Percentiles rank a stretch among this genome's conserved stretches.
phyloP scores from a whole-genome alignment of 768 basidiomycete species.

The Gloeopeniophorella convolvens region DNA sequence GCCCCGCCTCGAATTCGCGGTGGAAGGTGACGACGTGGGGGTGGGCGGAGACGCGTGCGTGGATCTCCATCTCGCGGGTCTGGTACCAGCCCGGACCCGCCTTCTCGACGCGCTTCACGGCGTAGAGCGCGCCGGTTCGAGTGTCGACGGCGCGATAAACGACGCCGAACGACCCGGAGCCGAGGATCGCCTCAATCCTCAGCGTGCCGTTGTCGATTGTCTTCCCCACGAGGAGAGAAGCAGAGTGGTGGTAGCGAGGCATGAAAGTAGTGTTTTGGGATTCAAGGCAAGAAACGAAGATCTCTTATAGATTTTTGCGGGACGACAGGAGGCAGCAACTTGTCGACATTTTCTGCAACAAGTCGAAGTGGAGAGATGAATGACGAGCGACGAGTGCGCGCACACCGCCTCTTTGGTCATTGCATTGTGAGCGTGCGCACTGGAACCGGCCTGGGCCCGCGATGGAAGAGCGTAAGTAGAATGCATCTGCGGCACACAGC shows the following conservation, averaged over 20 bases:
- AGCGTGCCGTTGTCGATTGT: slow-evolving; percentile 72
- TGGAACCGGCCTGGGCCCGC: too few species aligned
- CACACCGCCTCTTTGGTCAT: too few species aligned
- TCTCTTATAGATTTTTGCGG: too few species aligned
- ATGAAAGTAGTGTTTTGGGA: too few species aligned
- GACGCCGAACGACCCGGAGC: slow-evolving; percentile 91
- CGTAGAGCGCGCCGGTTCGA: slow-evolving; percentile 38
- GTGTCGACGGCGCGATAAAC: slow-evolving; percentile 80
- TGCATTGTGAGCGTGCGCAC: too few species aligned
- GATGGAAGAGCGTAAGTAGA: too few species aligned
- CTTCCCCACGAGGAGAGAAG: slow-evolving; percentile 1
- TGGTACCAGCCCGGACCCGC: slow-evolving; percentile 22
- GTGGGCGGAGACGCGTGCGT: slow-evolving; percentile 67
- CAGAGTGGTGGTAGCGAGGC: neutral
- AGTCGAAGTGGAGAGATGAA: too few species aligned
- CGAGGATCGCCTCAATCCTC: slow-evolving; percentile 78
- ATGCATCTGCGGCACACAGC: too few species aligned
- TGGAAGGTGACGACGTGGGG: slow-evolving; percentile 82
- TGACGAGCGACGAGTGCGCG: too few species aligned
- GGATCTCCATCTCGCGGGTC: slow-evolving; percentile 66
- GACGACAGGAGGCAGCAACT: too few species aligned
- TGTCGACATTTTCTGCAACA: too few species aligned
- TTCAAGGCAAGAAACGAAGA: too few species aligned
- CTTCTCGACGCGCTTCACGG: slow-evolving; percentile 84
- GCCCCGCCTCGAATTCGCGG: slow-evolving; percentile 74